Conservation (phyloP, 257 asterid species). For the Verbascum thapsus region DNA sequence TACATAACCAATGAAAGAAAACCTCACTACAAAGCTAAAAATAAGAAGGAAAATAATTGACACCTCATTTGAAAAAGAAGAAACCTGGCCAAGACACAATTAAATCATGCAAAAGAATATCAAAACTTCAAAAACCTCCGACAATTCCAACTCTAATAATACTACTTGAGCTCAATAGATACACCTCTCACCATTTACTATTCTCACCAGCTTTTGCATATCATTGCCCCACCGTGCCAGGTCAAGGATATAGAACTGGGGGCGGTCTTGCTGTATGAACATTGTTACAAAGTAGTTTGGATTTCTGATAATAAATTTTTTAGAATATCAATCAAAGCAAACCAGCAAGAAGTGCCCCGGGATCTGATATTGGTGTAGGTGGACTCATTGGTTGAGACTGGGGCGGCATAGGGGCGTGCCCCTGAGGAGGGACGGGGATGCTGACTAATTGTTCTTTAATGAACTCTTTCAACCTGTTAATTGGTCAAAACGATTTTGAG, state of each 20-base stretch:
- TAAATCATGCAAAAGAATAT: conserved; percentile 61
- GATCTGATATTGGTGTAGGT: conserved; percentile 54
- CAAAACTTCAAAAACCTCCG: conserved; percentile 40
- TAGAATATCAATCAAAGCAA: conserved; percentile 48
- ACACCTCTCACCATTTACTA: conserved; percentile 31
- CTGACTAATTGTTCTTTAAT: conserved; percentile 65
- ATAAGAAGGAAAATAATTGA: conserved; percentile 22
- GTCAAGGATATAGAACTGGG: conserved; percentile 14
- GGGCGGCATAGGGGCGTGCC: conserved; percentile 41
- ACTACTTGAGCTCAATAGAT: conserved; percentile 23
- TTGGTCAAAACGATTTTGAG: not conserved
- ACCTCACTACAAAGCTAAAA: conserved; percentile 31
- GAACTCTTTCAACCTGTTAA: conserved; percentile 68
- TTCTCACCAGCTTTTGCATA: conserved; percentile 61
- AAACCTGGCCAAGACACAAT: conserved; percentile 43
- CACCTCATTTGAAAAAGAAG: conserved; percentile 29
- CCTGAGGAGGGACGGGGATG: conserved; percentile 48
- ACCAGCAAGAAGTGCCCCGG: conserved; percentile 75
- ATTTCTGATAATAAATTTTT: not conserved
- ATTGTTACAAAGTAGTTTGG: conserved; percentile 34
- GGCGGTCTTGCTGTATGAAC: conserved; percentile 38
- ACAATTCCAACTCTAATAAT: conserved; percentile 30
- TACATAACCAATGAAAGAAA: conserved; percentile 41
- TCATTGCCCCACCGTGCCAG: conserved; percentile 30
- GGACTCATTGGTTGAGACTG: conserved; percentile 52